Base-by-base conservation (phyloP, 257 asterid genomes). In the Scutellaria barbata region DNA sequence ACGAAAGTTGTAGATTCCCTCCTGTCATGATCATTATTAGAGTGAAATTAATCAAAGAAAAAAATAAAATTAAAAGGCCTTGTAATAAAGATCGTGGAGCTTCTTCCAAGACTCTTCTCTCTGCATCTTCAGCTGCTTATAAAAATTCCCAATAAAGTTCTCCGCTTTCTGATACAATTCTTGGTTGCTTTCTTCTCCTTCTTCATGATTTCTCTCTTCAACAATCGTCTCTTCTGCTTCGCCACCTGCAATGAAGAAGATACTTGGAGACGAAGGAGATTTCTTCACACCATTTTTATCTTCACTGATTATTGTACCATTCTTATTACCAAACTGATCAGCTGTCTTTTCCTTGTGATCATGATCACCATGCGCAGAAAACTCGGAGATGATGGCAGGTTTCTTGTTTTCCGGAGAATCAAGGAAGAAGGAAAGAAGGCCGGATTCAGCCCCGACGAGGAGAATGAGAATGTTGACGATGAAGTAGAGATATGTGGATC, bases 101-200 rank as follows among this genome's bases (percentile, higher is more conserved):
- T 79, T 83, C 54, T 79, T 83, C 90, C 86, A 76, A 0, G 92
- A 85, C 4, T 82, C 86, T 47, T 89, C 90, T 58, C 92, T 85
- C 72, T 89, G 96, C 84, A 89, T 85, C 82, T 82, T 89, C 84
- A 89, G 51, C 48, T 89, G 85, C 68, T 80, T 74, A 69, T 89
- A 85, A 64, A 89, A 89, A 62, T 89, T 72, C 12, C 92, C 87
- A 73, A 89, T 89, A 68, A 89, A 89, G 16, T 66, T 84, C 82
- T 89, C 96, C 5, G 96, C 85, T 83, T 80, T 82, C 1, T 74
- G 72, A 62, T 68, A 89, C 63, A 89, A 75, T 65, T 89, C 96
- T 59, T 85, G 83, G 3, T 17, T 64, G 3, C 8, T 37, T 14
- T 20, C 65, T 35, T 72, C 85, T 25, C 25, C 83, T 7, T 25